These are phyloP conservation scores for Calonectria naviculata DNA, from an alignment of 2,329 filamentous ascomycete species.

Conservation along the genomic window DNA sequence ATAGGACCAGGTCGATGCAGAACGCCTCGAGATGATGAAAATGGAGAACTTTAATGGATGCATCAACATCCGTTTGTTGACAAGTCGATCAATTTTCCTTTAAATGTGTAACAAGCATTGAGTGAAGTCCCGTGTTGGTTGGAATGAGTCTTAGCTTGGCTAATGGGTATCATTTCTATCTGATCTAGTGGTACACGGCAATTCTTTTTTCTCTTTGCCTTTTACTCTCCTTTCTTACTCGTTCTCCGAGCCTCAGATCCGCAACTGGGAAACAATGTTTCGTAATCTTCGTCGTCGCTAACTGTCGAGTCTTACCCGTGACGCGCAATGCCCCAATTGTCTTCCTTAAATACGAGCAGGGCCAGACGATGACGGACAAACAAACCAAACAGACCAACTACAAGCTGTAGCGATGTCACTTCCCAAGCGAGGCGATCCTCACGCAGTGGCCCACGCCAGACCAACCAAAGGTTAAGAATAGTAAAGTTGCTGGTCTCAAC, in stretches of 20 bases:
- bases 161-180: slow-evolving; percentile 28
- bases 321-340: slow-evolving; percentile 72
- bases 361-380: slow-evolving; percentile 89
- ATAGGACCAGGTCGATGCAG: slow-evolving; percentile 27
- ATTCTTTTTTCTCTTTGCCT: not conserved
- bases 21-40: slow-evolving; percentile 28
- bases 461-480: slow-evolving; percentile 93
- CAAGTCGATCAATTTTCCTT: not conserved
- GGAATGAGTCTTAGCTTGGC: not conserved
- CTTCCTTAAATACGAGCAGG: slow-evolving; percentile 87
- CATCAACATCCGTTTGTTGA: slow-evolving; percentile 3
- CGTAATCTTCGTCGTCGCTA: too few relatives aligned
- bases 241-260: too few relatives aligned
- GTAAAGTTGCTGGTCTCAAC: slow-evolving; percentile 90
- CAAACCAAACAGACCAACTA: slow-evolving; percentile 82
- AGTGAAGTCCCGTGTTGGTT: too few relatives aligned
- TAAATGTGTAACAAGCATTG: not conserved
- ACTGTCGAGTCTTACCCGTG: slow-evolving; percentile 21
- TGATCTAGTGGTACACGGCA: not conserved
- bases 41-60: slow-evolving; percentile 28
- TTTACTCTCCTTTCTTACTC: not conserved
- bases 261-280: too few relatives aligned
- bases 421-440: slow-evolving; percentile 87
- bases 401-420: slow-evolving; percentile 81
- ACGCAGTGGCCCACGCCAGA: slow-evolving; percentile 91